Conservation (phyloP, 2,329 filamentous ascomycete genomes). For the Aspergillus candidus region DNA sequence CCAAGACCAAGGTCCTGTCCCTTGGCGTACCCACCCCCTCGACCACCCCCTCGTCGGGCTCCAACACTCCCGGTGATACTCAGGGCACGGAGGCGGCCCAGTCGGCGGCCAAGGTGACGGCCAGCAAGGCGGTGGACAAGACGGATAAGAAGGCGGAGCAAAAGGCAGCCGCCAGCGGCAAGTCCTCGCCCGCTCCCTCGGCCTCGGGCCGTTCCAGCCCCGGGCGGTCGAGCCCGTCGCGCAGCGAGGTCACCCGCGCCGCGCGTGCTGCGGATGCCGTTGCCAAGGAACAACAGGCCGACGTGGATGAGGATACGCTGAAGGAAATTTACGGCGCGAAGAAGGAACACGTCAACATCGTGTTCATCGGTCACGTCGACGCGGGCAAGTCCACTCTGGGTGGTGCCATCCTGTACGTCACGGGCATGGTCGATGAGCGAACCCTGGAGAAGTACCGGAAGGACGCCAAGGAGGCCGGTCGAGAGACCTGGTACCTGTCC, state of each 20-base stretch:
- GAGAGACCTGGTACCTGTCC: conserved; percentile 97
- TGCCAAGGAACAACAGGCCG: conserved; percentile 70
- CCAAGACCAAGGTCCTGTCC: conserved; percentile 70
- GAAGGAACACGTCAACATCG: conserved; percentile 76
- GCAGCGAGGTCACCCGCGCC: conserved; percentile 51
- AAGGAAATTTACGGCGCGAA: conserved; percentile 92
- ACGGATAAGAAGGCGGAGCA: conserved; percentile 60
- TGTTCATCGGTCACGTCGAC: conserved; percentile 97
- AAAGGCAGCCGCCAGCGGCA: conserved; percentile 55
- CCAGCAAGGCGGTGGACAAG: conserved; percentile 87
- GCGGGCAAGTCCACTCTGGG: conserved; percentile 96
- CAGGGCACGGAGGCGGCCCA: conserved; percentile 50
- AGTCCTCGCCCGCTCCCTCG: conserved; percentile 73
- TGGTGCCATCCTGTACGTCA: conserved; percentile 84
- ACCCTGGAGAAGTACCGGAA: conserved; percentile 98
- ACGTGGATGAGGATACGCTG: conserved; percentile 76
- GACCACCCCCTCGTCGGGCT: conserved; percentile 38
- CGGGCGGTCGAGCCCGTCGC: conserved; percentile 65
- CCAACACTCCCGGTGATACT: conserved; percentile 47
- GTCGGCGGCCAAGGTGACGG: conserved; percentile 72
- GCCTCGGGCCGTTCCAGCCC: conserved; percentile 84
- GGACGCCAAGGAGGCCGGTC: conserved; percentile 91
- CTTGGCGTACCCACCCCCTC: conserved; percentile 52
- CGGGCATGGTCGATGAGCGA: conserved; percentile 98
- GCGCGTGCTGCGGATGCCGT: conserved; percentile 74